Conservation (phyloP, 2,329 filamentous ascomycete genomes). For the Mariannaea elegans region DNA sequence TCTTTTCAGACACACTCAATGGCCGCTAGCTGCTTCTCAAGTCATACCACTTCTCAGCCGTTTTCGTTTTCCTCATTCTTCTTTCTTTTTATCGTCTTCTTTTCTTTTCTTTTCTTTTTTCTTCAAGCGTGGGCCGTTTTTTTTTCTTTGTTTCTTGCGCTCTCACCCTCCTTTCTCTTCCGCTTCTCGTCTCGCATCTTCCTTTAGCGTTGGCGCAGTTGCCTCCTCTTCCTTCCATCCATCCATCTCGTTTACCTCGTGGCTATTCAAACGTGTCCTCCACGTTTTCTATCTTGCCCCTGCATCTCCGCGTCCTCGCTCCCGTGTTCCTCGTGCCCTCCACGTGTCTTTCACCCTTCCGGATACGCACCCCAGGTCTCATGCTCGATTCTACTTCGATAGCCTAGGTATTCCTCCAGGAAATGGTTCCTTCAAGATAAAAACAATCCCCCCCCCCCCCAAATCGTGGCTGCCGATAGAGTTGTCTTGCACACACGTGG, state of each 20-base stretch:
- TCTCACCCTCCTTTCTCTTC: slow-evolving; percentile 2
- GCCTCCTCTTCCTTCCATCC: background rate
- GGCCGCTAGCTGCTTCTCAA: background rate
- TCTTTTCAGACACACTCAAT: slow-evolving; percentile 3
- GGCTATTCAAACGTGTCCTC: slow-evolving; percentile 23
- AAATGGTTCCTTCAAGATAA: background rate
- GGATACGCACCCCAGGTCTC: slow-evolving; percentile 2
- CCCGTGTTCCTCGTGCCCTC: slow-evolving; percentile 33
- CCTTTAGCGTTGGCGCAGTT: slow-evolving; percentile 8
- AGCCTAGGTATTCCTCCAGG: slow-evolving; percentile 2
- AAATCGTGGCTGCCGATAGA: no score
- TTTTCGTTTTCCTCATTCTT: slow-evolving; percentile 1
- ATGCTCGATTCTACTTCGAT: slow-evolving; percentile 10
- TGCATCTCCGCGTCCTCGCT: slow-evolving; percentile 18
- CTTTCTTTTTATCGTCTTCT: slow-evolving; percentile 20
- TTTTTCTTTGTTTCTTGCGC: background rate
- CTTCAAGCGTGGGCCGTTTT: background rate
- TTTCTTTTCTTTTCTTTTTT: slow-evolving; percentile 2
- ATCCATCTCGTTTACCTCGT: background rate
- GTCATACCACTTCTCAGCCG: slow-evolving; percentile 18
- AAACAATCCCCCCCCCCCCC: no score
- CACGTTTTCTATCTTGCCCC: slow-evolving; percentile 24
- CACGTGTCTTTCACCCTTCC: slow-evolving; percentile 31
- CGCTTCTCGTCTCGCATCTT: background rate
- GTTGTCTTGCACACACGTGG: background rate